phyloP scores from a whole-genome alignment of 2,329 filamentous ascomycete species.

The Neopestalotiopsis clavispora region DNA sequence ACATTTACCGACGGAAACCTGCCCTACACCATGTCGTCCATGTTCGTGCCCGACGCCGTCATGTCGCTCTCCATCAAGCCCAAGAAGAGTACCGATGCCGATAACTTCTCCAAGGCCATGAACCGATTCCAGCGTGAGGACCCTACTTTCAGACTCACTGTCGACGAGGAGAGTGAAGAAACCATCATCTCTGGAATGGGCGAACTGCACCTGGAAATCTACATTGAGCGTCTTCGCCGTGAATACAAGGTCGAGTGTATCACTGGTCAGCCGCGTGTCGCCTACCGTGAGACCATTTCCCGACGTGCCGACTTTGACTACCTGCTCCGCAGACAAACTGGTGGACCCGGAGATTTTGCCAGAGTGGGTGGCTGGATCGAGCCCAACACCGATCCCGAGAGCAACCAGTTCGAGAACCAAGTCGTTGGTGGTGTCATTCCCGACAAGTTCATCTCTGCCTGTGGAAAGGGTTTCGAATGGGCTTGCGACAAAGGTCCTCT shows the following conservation, averaged over 20 bases:
- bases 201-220: constrained; percentile 95
- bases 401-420: constrained; percentile 85
- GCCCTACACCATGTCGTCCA: constrained; percentile 95
- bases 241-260: constrained; percentile 96
- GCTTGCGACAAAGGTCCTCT: constrained; percentile 87
- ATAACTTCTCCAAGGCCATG: constrained; percentile 98
- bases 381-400: constrained; percentile 73
- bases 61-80: constrained; percentile 98
- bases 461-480: constrained; percentile 89
- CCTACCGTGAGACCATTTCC: constrained; percentile 93
- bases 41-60: constrained; percentile 97
- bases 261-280: constrained; percentile 95
- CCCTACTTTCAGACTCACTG: constrained; percentile 93
- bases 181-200: constrained; percentile 99
- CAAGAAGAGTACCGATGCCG: constrained; percentile 87
- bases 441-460: constrained; percentile 94
- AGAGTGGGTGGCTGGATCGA: constrained; percentile 92
- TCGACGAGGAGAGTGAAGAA: constrained; percentile 90
- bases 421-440: constrained; percentile 89
- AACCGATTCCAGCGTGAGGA: constrained; percentile 98
- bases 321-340: constrained; percentile 91
- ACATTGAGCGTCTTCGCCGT: constrained; percentile 93
- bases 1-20: constrained; percentile 95
- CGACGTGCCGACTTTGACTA: constrained; percentile 85
- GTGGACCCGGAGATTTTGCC: constrained; percentile 94